Evolutionary conservation across 768 basidiomycete species (phyloP).

Genomic region (Suillus variegatus): DNA sequence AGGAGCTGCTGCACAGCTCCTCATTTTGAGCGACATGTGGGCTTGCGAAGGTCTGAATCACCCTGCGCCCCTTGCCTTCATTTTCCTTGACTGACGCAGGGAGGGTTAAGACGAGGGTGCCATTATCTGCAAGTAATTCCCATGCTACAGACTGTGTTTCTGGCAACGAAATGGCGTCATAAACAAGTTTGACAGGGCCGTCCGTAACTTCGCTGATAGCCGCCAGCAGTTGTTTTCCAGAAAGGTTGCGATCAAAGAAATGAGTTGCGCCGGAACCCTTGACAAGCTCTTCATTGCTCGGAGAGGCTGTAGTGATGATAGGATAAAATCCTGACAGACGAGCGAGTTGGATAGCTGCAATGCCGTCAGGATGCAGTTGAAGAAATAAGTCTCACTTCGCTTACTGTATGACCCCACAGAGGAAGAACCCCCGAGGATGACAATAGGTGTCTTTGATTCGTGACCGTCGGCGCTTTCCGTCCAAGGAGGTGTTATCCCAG

Average conservation of each 20-base stretch:
- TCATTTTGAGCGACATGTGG: slow-evolving; percentile 23
- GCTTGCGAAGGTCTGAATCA: slow-evolving; percentile 22
- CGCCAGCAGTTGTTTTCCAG: slow-evolving; percentile 16
- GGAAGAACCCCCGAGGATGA: slow-evolving; percentile 49
- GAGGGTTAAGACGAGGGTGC: slow-evolving; percentile 34
- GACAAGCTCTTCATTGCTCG: slow-evolving; percentile 30
- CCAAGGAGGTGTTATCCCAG: slow-evolving; percentile 41
- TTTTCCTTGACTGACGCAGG: slow-evolving; percentile 24
- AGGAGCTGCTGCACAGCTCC: slow-evolving; percentile 17
- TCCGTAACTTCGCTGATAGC: slow-evolving; percentile 30
- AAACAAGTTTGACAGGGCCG: slow-evolving; percentile 22
- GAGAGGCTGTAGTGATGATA: slow-evolving; percentile 42
- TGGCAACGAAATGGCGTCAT: slow-evolving; percentile 33
- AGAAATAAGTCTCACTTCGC: slow-evolving; percentile 15
- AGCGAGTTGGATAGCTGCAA: slow-evolving; percentile 41
- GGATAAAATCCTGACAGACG: slow-evolving; percentile 41
- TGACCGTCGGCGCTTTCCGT: slow-evolving; percentile 27
- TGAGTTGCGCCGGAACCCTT: slow-evolving; percentile 41
- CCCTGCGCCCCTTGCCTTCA: slow-evolving; percentile 21
- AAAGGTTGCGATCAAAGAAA: slow-evolving; percentile 36
- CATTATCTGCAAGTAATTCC: slow-evolving; percentile 34
- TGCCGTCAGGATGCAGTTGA: neutral
- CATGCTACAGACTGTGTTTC: slow-evolving; percentile 38
- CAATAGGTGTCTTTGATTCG: slow-evolving; percentile 44
- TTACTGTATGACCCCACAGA: slow-evolving; percentile 49